A percentile compares a stretch with the other conserved stretches of the same genome.
Evolutionary conservation across 2,329 filamentous ascomycete species (phyloP).

Genomic region (Penicillium sp.): DNA sequence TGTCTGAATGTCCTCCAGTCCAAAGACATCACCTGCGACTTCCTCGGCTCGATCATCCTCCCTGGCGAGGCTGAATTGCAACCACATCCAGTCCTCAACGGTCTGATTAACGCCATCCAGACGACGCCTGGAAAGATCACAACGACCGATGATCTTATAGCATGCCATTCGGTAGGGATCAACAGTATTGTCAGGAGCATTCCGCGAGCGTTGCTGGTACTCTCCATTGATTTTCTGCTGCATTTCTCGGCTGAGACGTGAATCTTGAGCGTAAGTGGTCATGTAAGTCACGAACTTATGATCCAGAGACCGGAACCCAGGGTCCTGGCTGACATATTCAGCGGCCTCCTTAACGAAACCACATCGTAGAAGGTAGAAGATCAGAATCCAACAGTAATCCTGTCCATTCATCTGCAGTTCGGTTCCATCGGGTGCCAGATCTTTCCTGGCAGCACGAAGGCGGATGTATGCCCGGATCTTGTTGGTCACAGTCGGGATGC

Average conservation of each 20-base stretch:
- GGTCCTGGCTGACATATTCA: conserved; percentile 78
- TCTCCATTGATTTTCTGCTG: conserved; percentile 88
- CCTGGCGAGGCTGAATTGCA: conserved; percentile 64
- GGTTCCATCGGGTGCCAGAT: conserved; percentile 77
- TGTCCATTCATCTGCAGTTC: conserved; percentile 77
- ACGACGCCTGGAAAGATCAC: conserved; percentile 59
- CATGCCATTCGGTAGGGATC: conserved; percentile 97
- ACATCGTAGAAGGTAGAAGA: conserved; percentile 86
- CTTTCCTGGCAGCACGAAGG: conserved; percentile 74
- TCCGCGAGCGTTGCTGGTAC: conserved; percentile 79
- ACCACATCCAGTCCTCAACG: conserved; percentile 68
- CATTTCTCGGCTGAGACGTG: conserved; percentile 73
- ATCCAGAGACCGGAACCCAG: conserved; percentile 85
- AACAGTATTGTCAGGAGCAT: conserved; percentile 80
- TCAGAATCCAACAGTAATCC: conserved; percentile 89
- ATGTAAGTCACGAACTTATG: conserved; percentile 87
- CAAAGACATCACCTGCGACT: conserved; percentile 62
- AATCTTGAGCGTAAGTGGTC: conserved; percentile 77
- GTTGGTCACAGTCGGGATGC: conserved; percentile 81
- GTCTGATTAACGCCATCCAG: conserved; percentile 60
- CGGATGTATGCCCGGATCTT: conserved; percentile 93
- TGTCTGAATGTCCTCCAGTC: conserved; percentile 68
- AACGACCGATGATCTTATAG: conserved; percentile 92
- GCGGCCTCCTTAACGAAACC: conserved; percentile 83
- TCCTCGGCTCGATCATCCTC: conserved; percentile 64